Evolutionary conservation across 2,329 filamentous ascomycete species (phyloP), one percentile per base, ranked within the genome.

Genomic region (Trichophyton equinum): DNA sequence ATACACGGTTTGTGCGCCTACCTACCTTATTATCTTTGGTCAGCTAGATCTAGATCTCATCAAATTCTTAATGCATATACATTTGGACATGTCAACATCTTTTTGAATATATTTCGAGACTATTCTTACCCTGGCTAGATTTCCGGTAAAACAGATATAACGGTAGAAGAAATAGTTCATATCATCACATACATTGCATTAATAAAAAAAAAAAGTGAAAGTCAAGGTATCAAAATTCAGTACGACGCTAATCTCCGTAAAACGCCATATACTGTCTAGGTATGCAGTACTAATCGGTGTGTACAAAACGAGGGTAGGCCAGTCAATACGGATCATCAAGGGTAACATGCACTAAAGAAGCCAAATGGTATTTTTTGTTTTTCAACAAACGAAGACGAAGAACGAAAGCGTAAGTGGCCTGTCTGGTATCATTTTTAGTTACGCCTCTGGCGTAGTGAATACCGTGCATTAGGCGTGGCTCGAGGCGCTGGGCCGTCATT

Each of bases 361-460:
- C 18, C 4, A n/a, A 42, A 36, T 11, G 11, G 11, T 36, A 13
- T 36, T 11, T 36, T 36, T 27, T 18, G 18, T 18, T 36, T 13
- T 3, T 3, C 1, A 36, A 36, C 33, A 13, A 36, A 36, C 8
- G 33, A 36, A 13, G 9, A 42, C 40, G 15, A 25, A 42, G 18
- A 40, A 42, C 13, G 8, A 56, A 56, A 38, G 11, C 18, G 11
- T 27, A 3, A 44, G 5, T 42, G 18, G n/a, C 13, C 11, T 40
- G 13, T 42, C 22, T 42, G 18, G 30, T 20, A 25, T 27, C 33
- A 36, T 36, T 36, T 36, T 13, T 57, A 57, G 15, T 46, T 49
- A 30, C 58, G 58, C 51, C 62, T 61, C n/a, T 44, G 62, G 9
- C 62, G 62, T 13, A 64, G 27, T 18, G 62, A 64, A 61, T 64